A percentile compares a stretch with the other conserved stretches of the same genome.
Evolutionary conservation across 2,329 filamentous ascomycete genomes (phyloP).

Genomic region (Claviceps sp.): DNA sequence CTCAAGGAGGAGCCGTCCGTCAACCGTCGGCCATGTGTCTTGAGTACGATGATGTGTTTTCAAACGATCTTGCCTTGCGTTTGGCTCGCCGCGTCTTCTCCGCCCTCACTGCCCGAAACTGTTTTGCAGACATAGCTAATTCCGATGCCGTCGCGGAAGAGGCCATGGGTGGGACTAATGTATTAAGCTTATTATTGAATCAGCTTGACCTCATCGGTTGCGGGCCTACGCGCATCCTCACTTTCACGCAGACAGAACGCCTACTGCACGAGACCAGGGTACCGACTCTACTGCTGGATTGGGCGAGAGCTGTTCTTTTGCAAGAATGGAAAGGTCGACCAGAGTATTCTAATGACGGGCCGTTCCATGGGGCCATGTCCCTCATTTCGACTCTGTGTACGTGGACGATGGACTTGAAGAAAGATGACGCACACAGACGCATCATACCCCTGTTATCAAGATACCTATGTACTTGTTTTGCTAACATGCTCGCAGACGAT

Average conservation of each 20-base stretch:
- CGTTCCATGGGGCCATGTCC: conserved; percentile 64
- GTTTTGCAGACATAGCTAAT: conserved; percentile 31
- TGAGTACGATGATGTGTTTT: conserved; percentile 50
- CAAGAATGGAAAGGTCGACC: conserved; percentile 70
- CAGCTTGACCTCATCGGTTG: conserved; percentile 39
- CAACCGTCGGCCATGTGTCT: conserved; percentile 39
- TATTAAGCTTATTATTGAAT: conserved; percentile 34
- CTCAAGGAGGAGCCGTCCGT: conserved; percentile 29
- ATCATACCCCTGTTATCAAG: too few species aligned
- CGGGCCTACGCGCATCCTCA: conserved; percentile 29
- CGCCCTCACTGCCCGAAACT: conserved; percentile 39
- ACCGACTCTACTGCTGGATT: conserved; percentile 50
- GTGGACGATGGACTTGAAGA: conserved; percentile 15
- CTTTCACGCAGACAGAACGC: conserved; percentile 37
- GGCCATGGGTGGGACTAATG: conserved; percentile 21
- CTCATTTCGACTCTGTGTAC: conserved; percentile 61
- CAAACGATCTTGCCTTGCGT: conserved; percentile 44
- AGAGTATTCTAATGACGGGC: conserved; percentile 53
- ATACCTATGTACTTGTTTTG: background rate
- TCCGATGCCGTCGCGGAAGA: conserved; percentile 23
- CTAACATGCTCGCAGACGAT: conserved; percentile 33
- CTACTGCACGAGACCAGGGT: conserved; percentile 42
- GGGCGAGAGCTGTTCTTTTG: conserved; percentile 61
- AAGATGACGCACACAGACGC: too few species aligned
- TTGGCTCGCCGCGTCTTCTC: conserved; percentile 45